Evolutionary conservation across 2,329 filamentous ascomycete species (phyloP).

Genomic region (Stagonosporopsis vannaccii): DNA sequence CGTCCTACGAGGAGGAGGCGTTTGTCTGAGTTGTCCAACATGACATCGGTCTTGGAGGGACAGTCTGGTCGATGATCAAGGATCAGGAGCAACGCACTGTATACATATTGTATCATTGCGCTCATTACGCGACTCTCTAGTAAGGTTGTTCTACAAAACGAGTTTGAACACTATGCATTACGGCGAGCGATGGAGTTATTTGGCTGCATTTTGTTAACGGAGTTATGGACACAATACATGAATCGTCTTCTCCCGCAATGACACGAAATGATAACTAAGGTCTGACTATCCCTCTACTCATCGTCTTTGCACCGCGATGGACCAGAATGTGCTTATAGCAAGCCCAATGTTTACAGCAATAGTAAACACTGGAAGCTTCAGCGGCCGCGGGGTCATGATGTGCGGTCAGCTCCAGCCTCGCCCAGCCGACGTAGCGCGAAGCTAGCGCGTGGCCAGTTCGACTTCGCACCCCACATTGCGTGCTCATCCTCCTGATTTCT

Average conservation of each 20-base stretch:
- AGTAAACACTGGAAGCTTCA: not conserved
- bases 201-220: slow-evolving; percentile 9
- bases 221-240: slow-evolving; percentile 7
- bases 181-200: slow-evolving; percentile 16
- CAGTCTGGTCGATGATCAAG: slow-evolving; percentile 8
- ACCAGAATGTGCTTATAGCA: not conserved
- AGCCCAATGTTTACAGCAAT: not conserved
- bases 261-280: not conserved
- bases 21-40: slow-evolving; percentile 23
- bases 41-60: slow-evolving; percentile 15
- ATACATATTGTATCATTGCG: slow-evolving; percentile 2
- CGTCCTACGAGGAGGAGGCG: slow-evolving; percentile 29
- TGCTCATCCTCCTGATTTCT: slow-evolving; percentile 3
- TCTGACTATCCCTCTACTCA: not conserved
- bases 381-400: slow-evolving; percentile 2
- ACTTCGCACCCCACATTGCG: slow-evolving; percentile 12
- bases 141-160: not conserved
- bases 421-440: slow-evolving; percentile 1
- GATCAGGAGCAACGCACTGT: not conserved
- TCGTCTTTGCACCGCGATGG: not conserved
- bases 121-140: not conserved
- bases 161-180: slow-evolving; percentile 14
- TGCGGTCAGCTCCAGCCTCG: slow-evolving; percentile 8
- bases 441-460: slow-evolving; percentile 1
- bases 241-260: not conserved